Conservation (phyloP, 2,329 filamentous ascomycete genomes). For the Sporothrix variecibatus region DNA sequence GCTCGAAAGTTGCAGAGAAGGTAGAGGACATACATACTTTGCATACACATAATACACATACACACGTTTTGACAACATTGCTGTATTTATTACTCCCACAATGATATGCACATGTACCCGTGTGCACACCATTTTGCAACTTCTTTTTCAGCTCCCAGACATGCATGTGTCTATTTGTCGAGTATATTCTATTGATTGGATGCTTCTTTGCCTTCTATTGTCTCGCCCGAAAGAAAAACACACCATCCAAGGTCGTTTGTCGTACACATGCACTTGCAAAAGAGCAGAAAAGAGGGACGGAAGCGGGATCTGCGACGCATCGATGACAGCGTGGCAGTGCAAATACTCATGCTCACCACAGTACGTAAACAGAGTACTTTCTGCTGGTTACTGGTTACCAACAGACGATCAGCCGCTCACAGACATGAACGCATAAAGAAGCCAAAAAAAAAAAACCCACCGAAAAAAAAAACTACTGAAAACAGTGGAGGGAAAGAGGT, state of each 20-base stretch:
- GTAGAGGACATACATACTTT: neutral
- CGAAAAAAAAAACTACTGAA: neutral
- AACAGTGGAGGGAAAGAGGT: neutral
- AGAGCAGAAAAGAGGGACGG: neutral
- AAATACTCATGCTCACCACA: neutral
- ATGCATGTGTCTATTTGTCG: neutral
- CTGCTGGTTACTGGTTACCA: neutral
- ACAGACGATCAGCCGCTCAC: neutral
- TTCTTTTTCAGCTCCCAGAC: neutral
- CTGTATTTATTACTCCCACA: no score
- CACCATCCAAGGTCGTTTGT: neutral
- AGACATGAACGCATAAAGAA: neutral
- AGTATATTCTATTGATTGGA: neutral
- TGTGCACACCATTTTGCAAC: neutral
- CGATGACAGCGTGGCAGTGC: neutral
- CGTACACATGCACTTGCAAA: neutral
- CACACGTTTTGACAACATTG: neutral
- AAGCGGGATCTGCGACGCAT: slow-evolving; percentile 1
- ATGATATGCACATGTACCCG: neutral
- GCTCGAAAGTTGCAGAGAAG: neutral
- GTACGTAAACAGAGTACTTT: neutral
- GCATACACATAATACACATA: neutral
- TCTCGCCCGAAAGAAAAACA: neutral
- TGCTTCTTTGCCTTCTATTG: neutral
- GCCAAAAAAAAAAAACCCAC: no score